Base-by-base conservation (phyloP, 805 yeast genomes). In the Wickerhamomyces alni region DNA sequence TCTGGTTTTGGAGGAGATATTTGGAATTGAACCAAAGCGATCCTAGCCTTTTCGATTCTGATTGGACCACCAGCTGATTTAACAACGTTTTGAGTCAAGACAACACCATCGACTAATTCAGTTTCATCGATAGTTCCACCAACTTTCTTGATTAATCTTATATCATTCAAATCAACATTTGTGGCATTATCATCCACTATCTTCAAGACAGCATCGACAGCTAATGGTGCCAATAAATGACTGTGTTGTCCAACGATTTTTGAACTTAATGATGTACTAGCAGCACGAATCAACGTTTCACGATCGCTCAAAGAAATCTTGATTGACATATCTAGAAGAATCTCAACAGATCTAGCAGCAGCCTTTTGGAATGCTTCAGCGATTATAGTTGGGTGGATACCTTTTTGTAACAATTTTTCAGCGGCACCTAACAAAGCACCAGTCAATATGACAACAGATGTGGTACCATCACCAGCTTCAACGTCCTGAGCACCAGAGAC, bases 401-500 rank as follows among this genome's bases (percentile, higher is more conserved):
- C 98, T 61, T 85, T 87, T 50, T 77, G 80, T 54, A 93, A 74
- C 43, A 93, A 70, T 59, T 82, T 82, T 54, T 93, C 99, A 40
- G 98, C 95, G 15, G 99, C 99, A 24, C 91, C 95, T 40, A 93
- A 70, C 36, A 93, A 66, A 5, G 97, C 91, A 28, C 99, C 99
- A 6, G 97, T 87, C 46, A 93, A 71, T 40, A 93, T 91, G 22
- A 94, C 99, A 25, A 93, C 99, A 2, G 96, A 82, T 0, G 99
- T 93, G 26, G 99, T 93, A 48, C 99, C 99, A 61, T 93, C 99
- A 40, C 99, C 99, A n/a, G 98, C 99, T 63, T 89, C 99, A 29
- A 89, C 84, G 55, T 93, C 99, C 66, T 93, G 99, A 1, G 99
- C 98, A 31, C 89, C 96, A 43, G 95, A 83, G 21, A 93, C 86